phyloP scores from a whole-genome alignment of 129 eudicot species.

The Calendula officinalis region DNA sequence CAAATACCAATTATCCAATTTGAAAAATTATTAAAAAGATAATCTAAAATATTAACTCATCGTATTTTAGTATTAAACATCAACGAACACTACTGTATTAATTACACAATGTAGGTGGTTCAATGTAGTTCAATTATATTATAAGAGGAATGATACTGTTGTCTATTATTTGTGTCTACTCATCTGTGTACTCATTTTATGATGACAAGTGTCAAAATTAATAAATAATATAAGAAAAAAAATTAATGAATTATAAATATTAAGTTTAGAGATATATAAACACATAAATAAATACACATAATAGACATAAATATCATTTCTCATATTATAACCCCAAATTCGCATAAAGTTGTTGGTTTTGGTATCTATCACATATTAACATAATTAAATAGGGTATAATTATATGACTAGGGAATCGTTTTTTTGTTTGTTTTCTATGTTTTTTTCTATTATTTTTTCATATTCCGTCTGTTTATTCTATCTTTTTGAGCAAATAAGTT shows the following conservation, averaged over 20 bases:
- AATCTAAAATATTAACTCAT: background rate
- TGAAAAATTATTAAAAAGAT: background rate
- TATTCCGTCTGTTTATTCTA: background rate
- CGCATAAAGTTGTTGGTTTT: conserved; percentile 17
- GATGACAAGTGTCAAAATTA: no score
- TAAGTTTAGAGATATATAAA: background rate
- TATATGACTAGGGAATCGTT: background rate
- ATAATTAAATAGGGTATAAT: background rate
- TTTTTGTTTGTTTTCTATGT: background rate
- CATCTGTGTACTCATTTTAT: no score
- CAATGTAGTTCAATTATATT: no score
- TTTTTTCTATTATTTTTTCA: background rate
- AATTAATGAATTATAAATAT: no score
- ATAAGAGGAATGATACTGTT: no score
- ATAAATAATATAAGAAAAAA: no score
- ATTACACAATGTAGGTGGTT: background rate
- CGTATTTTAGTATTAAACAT: background rate
- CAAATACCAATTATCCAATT: background rate
- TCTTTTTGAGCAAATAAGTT: background rate
- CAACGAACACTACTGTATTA: background rate
- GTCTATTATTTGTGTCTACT: no score
- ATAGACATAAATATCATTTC: conserved; percentile 13
- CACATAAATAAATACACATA: background rate
- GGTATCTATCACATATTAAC: conserved; percentile 17
- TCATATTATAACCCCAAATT: background rate